phyloP scores from a whole-genome alignment of 768 basidiomycete species.

The Mycena belliarum region DNA sequence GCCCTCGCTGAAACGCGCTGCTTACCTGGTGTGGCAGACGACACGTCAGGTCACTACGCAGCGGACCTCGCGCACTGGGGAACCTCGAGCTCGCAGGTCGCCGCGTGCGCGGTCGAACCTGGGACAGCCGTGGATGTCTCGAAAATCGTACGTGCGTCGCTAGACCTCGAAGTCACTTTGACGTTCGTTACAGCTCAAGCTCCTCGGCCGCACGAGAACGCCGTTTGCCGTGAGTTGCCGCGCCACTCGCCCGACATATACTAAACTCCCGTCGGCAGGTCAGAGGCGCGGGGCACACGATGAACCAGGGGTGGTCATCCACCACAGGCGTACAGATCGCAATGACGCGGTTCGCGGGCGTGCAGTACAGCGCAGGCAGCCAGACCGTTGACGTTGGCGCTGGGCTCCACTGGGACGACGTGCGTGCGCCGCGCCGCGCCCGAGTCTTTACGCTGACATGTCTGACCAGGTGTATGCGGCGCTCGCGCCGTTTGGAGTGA shows the following conservation, averaged over 20 bases:
- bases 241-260: no score
- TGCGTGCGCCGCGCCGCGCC: conserved; percentile 19
- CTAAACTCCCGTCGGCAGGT: conserved; percentile 18
- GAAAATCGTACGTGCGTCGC: conserved; percentile 47
- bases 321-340: conserved; percentile 59
- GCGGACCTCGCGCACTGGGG: conserved; percentile 54
- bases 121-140: conserved; percentile 52
- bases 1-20: no score
- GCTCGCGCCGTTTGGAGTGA: conserved; percentile 49
- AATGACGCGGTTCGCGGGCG: conserved; percentile 49
- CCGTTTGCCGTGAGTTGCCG: no score
- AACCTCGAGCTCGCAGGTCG: conserved; percentile 42
- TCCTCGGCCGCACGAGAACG: not conserved
- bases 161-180: not conserved
- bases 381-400: conserved; percentile 45
- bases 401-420: conserved; percentile 67
- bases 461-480: conserved; percentile 40
- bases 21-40: not conserved
- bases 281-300: conserved; percentile 39
- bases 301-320: conserved; percentile 39
- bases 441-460: no score
- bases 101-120: conserved; percentile 61
- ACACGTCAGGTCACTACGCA: conserved; percentile 34
- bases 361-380: conserved; percentile 39
- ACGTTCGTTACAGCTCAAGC: conserved; percentile 38